Evolutionary conservation across 192 early-diverging fungal species (phyloP), one percentile per base, ranked within the genome.

Genomic region (Podila epigama): DNA sequence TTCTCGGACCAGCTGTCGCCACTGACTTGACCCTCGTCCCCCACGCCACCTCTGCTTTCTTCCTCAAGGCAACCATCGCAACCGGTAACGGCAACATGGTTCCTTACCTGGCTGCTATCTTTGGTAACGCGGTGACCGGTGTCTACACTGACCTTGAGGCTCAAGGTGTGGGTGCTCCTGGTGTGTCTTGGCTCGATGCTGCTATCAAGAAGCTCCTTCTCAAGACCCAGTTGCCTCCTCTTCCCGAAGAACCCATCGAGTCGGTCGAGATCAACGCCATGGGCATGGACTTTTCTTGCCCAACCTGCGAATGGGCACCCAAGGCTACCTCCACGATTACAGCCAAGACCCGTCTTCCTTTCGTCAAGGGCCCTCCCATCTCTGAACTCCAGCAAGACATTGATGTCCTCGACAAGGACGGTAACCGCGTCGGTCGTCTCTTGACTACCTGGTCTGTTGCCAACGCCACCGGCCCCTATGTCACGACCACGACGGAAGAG

Each of bases 311-410:
- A 9, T 89, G 85, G 41, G 15, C 68, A 29, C 88, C 88, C 33
- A 44, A 39, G 13, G 57, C 79, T 3, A 52, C 54, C 28, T 80
- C 84, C 25, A 60, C 78, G 31, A 81, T 89, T 20, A 65, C 60
- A 5, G 85, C 85, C 4, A 54, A 62, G 2, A 83, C 83, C 68
- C 60, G 73, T 10, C 83, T 90, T 57, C 89, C 89, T 7, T 90
- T 90, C 40, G 80, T 78, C 53, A 79, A 85, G n/a, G 52, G 73
- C 20, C 57, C 83, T 16, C 80, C 70, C 10, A 83, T 89, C 56
- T 65, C 64, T 25, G 36, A 81, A 29, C 75, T 85, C 15, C 59
- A 73, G 25, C 82, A 85, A 44, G 78, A 82, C n/a, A 58, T 87
- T 5, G 65, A 80, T 29, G 44, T 88, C 13, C 62, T 69, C 44